A percentile compares a stretch with the other conserved stretches of the same genome.
Conservation (phyloP, 345 rosid genomes). For the Ricinus communis region DNA sequence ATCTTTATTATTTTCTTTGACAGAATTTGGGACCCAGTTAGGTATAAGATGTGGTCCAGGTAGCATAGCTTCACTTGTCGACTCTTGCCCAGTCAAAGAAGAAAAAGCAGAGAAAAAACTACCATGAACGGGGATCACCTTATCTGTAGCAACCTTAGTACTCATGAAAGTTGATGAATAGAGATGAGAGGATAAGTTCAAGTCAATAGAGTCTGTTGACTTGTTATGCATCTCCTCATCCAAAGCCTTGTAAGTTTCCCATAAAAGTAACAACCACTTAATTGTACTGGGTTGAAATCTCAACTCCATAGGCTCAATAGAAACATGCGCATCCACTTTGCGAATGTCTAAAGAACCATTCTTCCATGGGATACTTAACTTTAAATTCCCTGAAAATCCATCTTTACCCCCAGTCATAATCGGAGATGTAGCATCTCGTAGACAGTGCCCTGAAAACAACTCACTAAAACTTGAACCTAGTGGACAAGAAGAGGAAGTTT, state of each 20-base stretch:
- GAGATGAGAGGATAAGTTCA: conserved; percentile 43
- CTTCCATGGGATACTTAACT: conserved; percentile 89
- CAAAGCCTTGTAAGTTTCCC: conserved; percentile 49
- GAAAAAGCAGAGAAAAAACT: conserved; percentile 34
- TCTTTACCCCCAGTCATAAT: conserved; percentile 62
- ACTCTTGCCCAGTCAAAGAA: conserved; percentile 43
- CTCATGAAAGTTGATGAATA: conserved; percentile 33
- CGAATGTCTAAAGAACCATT: conserved; percentile 88
- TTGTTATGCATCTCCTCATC: conserved; percentile 32
- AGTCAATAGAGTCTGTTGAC: conserved; percentile 40
- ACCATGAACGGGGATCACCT: conserved; percentile 19
- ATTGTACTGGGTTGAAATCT: conserved; percentile 67
- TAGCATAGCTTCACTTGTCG: conserved; percentile 41
- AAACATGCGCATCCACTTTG: conserved; percentile 79
- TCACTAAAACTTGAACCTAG: conserved; percentile 29
- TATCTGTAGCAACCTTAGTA: conserved; percentile 29
- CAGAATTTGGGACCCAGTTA: conserved; percentile 76
- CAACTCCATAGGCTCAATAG: conserved; percentile 71
- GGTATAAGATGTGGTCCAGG: conserved; percentile 64
- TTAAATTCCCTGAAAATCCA: conserved; percentile 82
- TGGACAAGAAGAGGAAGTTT: conserved; percentile 23
- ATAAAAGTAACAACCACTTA: conserved; percentile 59
- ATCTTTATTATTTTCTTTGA: conserved; percentile 34
- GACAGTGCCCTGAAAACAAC: conserved; percentile 16
- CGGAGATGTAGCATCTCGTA: conserved; percentile 42